Evolutionary conservation across 305 asterid species (phyloP).

Genomic region (Solanum aculeatissimum): DNA sequence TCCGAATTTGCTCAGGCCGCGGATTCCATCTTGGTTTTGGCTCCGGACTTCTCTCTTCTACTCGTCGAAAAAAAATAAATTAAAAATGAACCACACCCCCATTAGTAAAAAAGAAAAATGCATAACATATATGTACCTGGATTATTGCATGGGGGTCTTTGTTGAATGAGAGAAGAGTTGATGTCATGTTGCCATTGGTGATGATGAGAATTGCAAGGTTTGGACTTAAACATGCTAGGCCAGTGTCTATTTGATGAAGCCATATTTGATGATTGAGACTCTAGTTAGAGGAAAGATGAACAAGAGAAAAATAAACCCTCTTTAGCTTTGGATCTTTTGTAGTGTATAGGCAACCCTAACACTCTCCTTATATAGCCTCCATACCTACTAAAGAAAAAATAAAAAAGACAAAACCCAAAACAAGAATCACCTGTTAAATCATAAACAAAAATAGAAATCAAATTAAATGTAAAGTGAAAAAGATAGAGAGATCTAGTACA

Average conservation of each 20-base stretch:
- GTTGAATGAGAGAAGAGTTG: constrained; percentile 33
- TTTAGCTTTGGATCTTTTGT: background rate
- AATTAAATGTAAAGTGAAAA: constrained; percentile 40
- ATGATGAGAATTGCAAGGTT: constrained; percentile 44
- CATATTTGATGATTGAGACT: constrained; percentile 20
- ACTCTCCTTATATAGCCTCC: constrained; percentile 28
- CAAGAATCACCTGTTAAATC: constrained; percentile 68
- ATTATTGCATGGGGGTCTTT: constrained; percentile 24
- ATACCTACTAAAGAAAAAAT: constrained; percentile 18
- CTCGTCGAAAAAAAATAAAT: background rate
- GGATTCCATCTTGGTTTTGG: constrained; percentile 98
- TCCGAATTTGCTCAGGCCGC: constrained; percentile 82
- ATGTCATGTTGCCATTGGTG: constrained; percentile 36
- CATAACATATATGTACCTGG: constrained; percentile 18
- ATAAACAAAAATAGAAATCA: constrained; percentile 33
- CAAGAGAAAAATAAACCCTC: background rate
- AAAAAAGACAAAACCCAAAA: constrained; percentile 45
- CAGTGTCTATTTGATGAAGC: constrained; percentile 92
- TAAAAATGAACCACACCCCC: background rate
- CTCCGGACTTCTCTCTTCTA: constrained; percentile 76
- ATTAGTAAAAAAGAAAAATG: background rate
- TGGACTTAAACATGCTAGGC: constrained; percentile 98
- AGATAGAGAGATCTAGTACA: constrained; percentile 10
- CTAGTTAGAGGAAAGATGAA: background rate
- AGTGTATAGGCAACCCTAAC: constrained; percentile 7